A percentile compares a stretch with the other conserved stretches of the same genome.
Conservation (phyloP, 2,329 filamentous ascomycete genomes). For the Exserohilum rostratum region DNA sequence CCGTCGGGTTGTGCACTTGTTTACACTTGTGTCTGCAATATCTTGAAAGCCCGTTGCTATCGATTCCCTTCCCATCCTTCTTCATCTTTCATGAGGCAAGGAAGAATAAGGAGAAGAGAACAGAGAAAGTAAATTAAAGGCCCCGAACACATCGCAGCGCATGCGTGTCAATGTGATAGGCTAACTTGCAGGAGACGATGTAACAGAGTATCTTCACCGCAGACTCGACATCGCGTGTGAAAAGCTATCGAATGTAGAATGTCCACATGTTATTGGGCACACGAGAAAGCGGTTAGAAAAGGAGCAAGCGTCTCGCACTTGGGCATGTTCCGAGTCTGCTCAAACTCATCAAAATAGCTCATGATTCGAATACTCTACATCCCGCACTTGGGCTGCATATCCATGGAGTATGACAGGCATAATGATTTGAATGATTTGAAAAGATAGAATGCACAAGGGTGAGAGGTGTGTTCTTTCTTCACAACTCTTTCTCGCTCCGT, state of each 20-base stretch:
- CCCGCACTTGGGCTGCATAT: not conserved
- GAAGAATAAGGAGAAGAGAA: no score
- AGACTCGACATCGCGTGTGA: not conserved
- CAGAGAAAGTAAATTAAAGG: not conserved
- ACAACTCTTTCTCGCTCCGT: no score
- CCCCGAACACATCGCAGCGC: not conserved
- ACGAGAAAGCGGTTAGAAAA: no score
- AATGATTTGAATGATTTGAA: not conserved
- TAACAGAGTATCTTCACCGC: not conserved
- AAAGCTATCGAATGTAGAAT: not conserved
- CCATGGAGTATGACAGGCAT: not conserved
- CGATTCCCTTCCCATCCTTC: not conserved
- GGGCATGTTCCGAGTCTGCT: no score
- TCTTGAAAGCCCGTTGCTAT: not conserved
- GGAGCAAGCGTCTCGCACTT: no score
- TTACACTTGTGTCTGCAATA: not conserved
- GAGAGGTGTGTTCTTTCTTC: not conserved
- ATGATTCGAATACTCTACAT: not conserved
- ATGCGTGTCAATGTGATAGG: not conserved
- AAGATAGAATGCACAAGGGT: not conserved
- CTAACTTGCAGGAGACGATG: no score
- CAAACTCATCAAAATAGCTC: not conserved
- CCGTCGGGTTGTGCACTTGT: not conserved
- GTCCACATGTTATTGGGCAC: not conserved
- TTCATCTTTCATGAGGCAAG: not conserved